phyloP scores from a whole-genome alignment of 768 basidiomycete species.

The Suillus luteus region DNA sequence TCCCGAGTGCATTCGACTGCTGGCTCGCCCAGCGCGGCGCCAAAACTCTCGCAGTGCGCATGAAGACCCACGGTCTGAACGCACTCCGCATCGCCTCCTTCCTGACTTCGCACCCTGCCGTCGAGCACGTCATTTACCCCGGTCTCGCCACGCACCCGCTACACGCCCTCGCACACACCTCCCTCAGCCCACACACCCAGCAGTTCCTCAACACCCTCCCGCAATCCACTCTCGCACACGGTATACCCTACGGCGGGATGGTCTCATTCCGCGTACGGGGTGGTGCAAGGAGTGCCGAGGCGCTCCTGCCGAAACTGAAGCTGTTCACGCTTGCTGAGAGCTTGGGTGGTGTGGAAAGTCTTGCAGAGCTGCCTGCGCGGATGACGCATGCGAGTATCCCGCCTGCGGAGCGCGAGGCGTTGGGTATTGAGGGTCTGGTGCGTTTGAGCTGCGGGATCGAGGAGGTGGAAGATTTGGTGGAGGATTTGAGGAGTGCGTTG shows the following conservation, averaged over 20 bases:
- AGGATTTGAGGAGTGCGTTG: constrained; percentile 41
- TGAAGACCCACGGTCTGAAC: constrained; percentile 84
- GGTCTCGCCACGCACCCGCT: constrained; percentile 71
- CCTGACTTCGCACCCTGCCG: constrained; percentile 54
- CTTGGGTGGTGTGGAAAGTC: constrained; percentile 89
- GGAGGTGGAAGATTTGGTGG: constrained; percentile 79
- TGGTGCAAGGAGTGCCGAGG: constrained; percentile 56
- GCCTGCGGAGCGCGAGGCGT: constrained; percentile 56
- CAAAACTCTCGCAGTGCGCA: constrained; percentile 89
- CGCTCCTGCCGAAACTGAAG: constrained; percentile 63
- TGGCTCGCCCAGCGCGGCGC: constrained; percentile 90
- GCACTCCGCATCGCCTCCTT: constrained; percentile 73
- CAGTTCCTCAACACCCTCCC: constrained; percentile 54
- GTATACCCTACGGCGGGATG: constrained; percentile 82
- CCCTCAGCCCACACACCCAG: constrained; percentile 69
- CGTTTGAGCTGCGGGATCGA: constrained; percentile 88
- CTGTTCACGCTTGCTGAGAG: constrained; percentile 86
- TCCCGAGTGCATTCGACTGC: constrained; percentile 83
- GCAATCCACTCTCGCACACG: constrained; percentile 26
- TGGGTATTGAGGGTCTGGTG: constrained; percentile 82
- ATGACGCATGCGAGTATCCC: constrained; percentile 91
- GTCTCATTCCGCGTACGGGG: constrained; percentile 67
- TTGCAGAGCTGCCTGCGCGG: constrained; percentile 82
- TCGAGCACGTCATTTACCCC: constrained; percentile 87
- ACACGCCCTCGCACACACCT: constrained; percentile 61